Base-by-base conservation (phyloP, 352 stramenopile species). In the Phytopythium sindhum region DNA sequence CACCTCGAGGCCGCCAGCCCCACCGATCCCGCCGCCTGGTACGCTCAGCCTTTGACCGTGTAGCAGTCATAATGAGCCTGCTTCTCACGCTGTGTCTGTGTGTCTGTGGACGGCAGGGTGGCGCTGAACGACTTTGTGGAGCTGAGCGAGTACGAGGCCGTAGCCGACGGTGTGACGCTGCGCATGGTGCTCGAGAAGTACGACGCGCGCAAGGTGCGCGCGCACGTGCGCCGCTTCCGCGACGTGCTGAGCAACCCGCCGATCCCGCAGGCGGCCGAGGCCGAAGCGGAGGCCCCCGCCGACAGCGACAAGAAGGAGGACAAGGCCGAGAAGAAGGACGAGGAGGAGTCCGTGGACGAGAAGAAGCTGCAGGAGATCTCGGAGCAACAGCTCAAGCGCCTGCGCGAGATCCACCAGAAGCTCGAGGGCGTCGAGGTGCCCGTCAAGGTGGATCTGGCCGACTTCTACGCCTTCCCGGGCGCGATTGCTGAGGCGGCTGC, bases 111-210 rank as follows among this genome's bases (percentile, higher is more conserved):
- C n/a, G 14, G 19, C 57, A 85, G 77, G 71, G 39, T 86, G 31
- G 48, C 80, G 44, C 73, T 96, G 24, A 96, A 96, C 37, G 88
- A 96, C 69, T 96, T 84, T 58, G 81, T 93, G 35, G 88, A 96
- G 73, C 78, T 96, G 10, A 82, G 74, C 52, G 88, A 96, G 57
- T 94, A 92, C 71, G 81, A 90, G 54, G 68, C 72, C 31, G 75
- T 93, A 37, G 66, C 62, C n/a, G 80, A 96, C 52, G 78, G 76
- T 48, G 72, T 60, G 17, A 88, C 76, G 60, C 67, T 94, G 56
- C 79, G 81, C 52, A 95, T 96, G 79, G 80, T 93, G 60, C 79
- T 93, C 54, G 88, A 96, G 29, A 93, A 90, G 66, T 96, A 95
- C 64, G 86, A 95, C 65, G 80, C 87, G 5, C 84, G 87, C 66